Percentiles rank a stretch among this genome's conserved stretches.
phyloP scores from a whole-genome alignment of 495 filamentous ascomycete genomes.

The Neurospora tetraspora region DNA sequence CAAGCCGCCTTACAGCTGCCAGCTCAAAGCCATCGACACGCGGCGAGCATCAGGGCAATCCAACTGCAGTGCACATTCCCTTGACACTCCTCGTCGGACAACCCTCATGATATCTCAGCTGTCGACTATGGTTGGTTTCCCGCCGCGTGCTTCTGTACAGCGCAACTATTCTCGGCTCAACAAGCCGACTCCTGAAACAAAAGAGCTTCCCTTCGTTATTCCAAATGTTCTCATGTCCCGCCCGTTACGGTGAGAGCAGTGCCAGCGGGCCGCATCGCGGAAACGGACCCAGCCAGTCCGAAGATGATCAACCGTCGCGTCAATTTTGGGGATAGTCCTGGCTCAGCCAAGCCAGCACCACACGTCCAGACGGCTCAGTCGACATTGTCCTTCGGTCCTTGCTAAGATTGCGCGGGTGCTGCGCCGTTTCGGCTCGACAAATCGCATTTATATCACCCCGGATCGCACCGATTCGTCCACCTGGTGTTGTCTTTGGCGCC shows the following conservation, averaged over 20 bases:
- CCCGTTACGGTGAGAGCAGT: background rate
- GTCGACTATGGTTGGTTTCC: background rate
- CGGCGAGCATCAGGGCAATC: background rate
- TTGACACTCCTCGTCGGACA: background rate
- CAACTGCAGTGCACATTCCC: background rate
- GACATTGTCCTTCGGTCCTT: background rate
- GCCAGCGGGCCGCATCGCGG: background rate
- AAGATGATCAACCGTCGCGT: background rate
- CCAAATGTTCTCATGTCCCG: background rate
- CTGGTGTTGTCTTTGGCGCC: background rate
- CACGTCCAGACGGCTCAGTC: background rate
- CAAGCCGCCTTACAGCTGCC: background rate
- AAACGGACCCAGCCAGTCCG: background rate
- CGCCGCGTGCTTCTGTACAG: background rate
- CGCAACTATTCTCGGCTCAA: background rate
- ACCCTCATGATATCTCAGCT: background rate
- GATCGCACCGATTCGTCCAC: background rate
- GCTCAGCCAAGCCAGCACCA: background rate
- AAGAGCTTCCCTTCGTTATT: background rate
- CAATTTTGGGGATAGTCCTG: background rate
- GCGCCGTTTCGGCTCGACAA: background rate
- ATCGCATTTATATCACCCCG: background rate
- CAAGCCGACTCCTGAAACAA: background rate
- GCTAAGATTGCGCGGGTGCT: background rate
- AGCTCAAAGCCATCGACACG: background rate